Percentiles rank a stretch among this genome's conserved stretches.
phyloP scores from a whole-genome alignment of 108 stramenopile genomes.

The Discostella pseudostelligera region DNA sequence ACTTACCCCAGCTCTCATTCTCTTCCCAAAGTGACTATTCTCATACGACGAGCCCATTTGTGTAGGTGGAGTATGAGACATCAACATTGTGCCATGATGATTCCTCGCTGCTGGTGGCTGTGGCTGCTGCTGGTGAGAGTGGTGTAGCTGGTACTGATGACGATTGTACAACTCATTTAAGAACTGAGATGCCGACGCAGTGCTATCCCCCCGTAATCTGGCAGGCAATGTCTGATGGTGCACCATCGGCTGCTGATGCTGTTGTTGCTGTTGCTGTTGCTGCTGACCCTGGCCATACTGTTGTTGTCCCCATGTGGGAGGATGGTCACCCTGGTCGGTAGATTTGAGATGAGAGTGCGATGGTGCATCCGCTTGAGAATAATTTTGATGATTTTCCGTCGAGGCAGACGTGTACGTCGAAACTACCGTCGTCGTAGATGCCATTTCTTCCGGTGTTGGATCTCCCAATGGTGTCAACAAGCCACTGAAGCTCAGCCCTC shows the following conservation, averaged over 20 bases:
- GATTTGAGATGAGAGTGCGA: background rate
- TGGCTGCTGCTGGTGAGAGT: background rate
- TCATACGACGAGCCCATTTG: constrained; percentile 70
- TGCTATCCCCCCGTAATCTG: constrained; percentile 17
- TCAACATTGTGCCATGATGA: background rate
- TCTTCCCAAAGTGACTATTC: constrained; percentile 77
- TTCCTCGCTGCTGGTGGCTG: constrained; percentile 2
- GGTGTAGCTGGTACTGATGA: constrained; percentile 1
- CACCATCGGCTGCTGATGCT: constrained; percentile 13
- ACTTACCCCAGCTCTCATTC: constrained; percentile 79
- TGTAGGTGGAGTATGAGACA: constrained; percentile 74
- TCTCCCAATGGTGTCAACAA: constrained; percentile 21
- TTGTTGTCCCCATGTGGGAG: background rate
- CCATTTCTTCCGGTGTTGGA: background rate
- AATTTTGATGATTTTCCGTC: background rate
- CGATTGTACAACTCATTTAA: constrained; percentile 14
- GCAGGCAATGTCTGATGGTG: constrained; percentile 12
- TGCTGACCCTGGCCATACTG: background rate
- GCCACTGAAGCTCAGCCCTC: constrained; percentile 21
- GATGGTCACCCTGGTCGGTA: too few relatives aligned
- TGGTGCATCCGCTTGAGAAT: background rate
- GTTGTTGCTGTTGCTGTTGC: constrained; percentile 3
- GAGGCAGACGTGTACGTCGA: constrained; percentile 23
- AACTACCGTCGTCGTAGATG: constrained; percentile 19
- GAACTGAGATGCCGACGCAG: constrained; percentile 20